A percentile compares a stretch with the other conserved stretches of the same genome.
Evolutionary conservation across 176 grass and related monocot genomes (phyloP).

Genomic region (Musa itinerans): DNA sequence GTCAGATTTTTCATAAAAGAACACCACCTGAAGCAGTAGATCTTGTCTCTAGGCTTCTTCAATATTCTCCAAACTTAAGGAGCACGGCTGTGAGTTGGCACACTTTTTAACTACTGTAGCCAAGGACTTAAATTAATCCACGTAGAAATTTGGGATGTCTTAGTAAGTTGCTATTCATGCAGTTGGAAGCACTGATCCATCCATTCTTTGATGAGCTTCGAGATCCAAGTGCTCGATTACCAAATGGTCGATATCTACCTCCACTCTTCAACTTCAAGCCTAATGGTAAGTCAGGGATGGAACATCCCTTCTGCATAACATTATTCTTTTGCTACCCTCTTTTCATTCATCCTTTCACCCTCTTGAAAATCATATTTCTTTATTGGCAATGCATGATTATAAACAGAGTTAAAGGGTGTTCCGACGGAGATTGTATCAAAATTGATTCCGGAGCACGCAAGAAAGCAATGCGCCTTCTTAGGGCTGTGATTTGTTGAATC

Average conservation of each 20-base stretch:
- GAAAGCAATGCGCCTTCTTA: constrained; percentile 17
- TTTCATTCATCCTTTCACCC: no score
- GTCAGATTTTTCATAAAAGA: constrained; percentile 48
- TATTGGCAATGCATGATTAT: no score
- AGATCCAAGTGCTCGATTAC: constrained; percentile 46
- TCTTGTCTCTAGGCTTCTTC: constrained; percentile 68
- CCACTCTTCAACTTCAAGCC: constrained; percentile 69
- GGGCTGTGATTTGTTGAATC: constrained; percentile 13
- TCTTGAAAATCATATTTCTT: no score
- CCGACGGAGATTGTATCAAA: background rate
- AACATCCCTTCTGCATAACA: background rate
- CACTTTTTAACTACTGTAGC: background rate
- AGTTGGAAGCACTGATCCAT: constrained; percentile 56
- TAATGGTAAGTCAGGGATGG: constrained; percentile 31
- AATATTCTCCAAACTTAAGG: constrained; percentile 62
- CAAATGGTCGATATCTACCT: constrained; percentile 51
- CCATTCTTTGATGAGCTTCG: constrained; percentile 62
- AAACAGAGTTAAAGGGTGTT: constrained; percentile 10
- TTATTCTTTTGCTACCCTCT: background rate
- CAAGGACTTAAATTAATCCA: background rate
- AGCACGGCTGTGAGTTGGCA: constrained; percentile 44
- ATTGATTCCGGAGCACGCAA: constrained; percentile 20
- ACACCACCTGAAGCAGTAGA: constrained; percentile 60
- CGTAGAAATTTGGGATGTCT: background rate
- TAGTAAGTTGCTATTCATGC: constrained; percentile 10